A percentile compares a stretch with the other conserved stretches of the same genome.
Evolutionary conservation across 768 basidiomycete genomes (phyloP).

Genomic region (Tulasnella sp.): DNA sequence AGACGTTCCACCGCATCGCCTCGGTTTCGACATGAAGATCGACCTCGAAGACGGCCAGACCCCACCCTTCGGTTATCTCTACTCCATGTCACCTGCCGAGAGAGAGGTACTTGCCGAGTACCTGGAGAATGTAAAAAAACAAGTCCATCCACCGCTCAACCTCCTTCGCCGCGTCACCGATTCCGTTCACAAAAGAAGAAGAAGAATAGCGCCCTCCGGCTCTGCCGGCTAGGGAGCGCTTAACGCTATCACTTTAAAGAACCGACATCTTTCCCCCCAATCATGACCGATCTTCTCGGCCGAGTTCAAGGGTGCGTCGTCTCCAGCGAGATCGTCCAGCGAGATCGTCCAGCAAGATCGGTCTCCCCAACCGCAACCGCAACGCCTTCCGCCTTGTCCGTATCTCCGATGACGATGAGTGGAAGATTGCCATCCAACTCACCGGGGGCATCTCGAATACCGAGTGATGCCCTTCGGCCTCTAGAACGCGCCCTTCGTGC

Average conservation of each 20-base stretch:
- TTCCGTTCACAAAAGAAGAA: slow-evolving; percentile 22
- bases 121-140: slow-evolving; percentile 18
- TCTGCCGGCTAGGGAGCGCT: slow-evolving; percentile 37
- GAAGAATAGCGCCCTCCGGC: slow-evolving; percentile 17
- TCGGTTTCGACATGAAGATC: slow-evolving; percentile 18
- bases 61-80: slow-evolving; percentile 18
- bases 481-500: slow-evolving; percentile 19
- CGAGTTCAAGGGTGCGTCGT: slow-evolving; percentile 12
- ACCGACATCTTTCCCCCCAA: slow-evolving; percentile 19
- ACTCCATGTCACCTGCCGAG: slow-evolving; percentile 19
- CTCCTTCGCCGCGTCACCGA: slow-evolving; percentile 18
- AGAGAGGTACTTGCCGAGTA: slow-evolving; percentile 15
- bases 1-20: slow-evolving; percentile 15
- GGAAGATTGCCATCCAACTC: slow-evolving; percentile 27
- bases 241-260: slow-evolving; percentile 28
- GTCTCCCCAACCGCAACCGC: no score
- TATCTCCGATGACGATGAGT: slow-evolving; percentile 21
- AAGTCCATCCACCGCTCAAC: slow-evolving; percentile 16
- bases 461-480: slow-evolving; percentile 21
- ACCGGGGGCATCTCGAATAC: slow-evolving; percentile 18
- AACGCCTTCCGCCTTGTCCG: slow-evolving; percentile 20
- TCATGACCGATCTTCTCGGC: slow-evolving; percentile 18
- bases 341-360: no score
- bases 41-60: slow-evolving; percentile 14
- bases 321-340: no score